These are phyloP conservation scores for Benincasa hispida DNA, from an alignment of 306 rosid species.

Conservation along the genomic window DNA sequence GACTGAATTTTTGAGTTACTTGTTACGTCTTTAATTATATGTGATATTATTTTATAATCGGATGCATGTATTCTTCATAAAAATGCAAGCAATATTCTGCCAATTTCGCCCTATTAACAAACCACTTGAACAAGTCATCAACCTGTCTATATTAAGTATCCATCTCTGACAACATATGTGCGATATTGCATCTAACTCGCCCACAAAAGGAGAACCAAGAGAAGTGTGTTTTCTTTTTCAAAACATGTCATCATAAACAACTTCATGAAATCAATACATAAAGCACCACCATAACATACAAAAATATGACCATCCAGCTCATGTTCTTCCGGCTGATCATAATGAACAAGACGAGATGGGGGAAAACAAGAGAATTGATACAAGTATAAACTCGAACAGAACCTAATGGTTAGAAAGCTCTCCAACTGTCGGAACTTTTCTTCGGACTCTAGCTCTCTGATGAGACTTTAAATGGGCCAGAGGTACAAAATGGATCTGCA, in stretches of 20 bases:
- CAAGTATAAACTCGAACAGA: neutral
- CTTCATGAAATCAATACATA: slow-evolving; percentile 18
- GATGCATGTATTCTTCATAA: neutral
- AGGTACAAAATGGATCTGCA: slow-evolving; percentile 70
- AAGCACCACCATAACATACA: slow-evolving; percentile 20
- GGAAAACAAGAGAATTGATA: slow-evolving; percentile 16
- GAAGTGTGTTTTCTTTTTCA: neutral
- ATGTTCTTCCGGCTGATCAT: slow-evolving; percentile 19
- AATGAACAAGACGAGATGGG: slow-evolving; percentile 28
- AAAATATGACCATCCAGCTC: slow-evolving; percentile 22
- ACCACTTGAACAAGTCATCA: no score
- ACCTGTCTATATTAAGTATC: neutral
- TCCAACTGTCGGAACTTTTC: slow-evolving; percentile 70
- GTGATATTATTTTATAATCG: neutral
- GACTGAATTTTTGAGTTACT: neutral
- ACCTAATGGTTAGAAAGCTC: slow-evolving; percentile 46
- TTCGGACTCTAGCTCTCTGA: slow-evolving; percentile 53
- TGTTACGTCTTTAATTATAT: neutral
- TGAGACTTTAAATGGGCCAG: slow-evolving; percentile 79
- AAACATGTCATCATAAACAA: no score
- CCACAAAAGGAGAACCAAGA: neutral
- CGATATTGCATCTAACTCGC: neutral
- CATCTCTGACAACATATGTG: neutral
- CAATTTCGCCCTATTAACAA: no score
- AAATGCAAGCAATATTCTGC: neutral